Percentiles rank a stretch among this genome's conserved stretches.
Evolutionary conservation across 2,329 filamentous ascomycete genomes (phyloP).

Genomic region (Teratosphaeria pseudoeucalypti): DNA sequence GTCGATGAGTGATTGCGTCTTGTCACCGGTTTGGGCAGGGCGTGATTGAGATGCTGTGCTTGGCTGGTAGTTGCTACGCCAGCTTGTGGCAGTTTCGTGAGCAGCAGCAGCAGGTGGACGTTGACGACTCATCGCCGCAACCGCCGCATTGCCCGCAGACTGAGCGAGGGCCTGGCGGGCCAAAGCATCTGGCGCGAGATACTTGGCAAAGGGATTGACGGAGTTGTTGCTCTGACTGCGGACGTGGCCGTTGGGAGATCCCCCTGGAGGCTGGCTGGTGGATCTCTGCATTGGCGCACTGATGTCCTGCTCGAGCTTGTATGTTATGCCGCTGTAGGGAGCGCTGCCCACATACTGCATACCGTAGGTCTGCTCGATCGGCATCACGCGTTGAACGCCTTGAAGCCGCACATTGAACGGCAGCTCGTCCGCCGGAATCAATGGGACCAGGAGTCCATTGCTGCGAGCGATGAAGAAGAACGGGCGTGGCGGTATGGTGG

Average conservation of each 20-base stretch:
- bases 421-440: slow-evolving; percentile 35
- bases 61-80: slow-evolving; percentile 10
- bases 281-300: slow-evolving; percentile 6
- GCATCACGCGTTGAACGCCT: slow-evolving; percentile 27
- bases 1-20: slow-evolving; percentile 20
- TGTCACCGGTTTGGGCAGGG: slow-evolving; percentile 3
- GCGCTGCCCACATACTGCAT: slow-evolving; percentile 23
- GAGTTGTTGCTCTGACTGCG: slow-evolving; percentile 8
- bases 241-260: slow-evolving; percentile 1
- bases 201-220: slow-evolving; percentile 3
- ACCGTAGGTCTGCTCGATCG: slow-evolving; percentile 17
- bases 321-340: slow-evolving; percentile 15
- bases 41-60: background rate
- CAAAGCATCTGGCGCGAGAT: slow-evolving; percentile 13
- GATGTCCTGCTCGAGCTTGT: slow-evolving; percentile 12
- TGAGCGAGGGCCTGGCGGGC: slow-evolving; percentile 12
- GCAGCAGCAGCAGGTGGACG: slow-evolving; percentile 10
- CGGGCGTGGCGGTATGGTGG: slow-evolving; percentile 8
- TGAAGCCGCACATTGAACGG: slow-evolving; percentile 28
- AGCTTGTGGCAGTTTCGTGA: slow-evolving; percentile 13
- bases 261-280: slow-evolving; percentile 9
- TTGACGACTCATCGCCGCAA: slow-evolving; percentile 1
- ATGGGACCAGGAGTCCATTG: slow-evolving; percentile 27
- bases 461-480: slow-evolving; percentile 31
- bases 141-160: slow-evolving; percentile 1